Conservation (phyloP, 768 basidiomycete species). For the Tubosaeta sp. region DNA sequence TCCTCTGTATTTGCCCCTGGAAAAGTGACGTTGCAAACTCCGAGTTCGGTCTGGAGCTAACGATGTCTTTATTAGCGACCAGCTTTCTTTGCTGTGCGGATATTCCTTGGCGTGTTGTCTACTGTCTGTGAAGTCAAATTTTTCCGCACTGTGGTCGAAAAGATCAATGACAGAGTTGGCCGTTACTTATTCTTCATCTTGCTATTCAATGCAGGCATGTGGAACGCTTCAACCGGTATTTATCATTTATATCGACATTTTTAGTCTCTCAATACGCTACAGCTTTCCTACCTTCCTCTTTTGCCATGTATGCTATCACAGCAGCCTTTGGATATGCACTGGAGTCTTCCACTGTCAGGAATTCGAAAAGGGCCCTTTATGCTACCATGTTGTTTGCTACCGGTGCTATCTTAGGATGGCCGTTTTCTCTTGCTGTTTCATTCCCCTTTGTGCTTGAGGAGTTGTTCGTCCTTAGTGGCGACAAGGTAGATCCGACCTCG, state of each 20-base stretch:
- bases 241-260: neutral
- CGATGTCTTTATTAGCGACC: conserved; percentile 52
- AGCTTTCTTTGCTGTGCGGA: conserved; percentile 85
- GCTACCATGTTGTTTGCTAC: conserved; percentile 71
- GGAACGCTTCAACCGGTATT: conserved; percentile 81
- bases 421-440: conserved; percentile 84
- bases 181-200: conserved; percentile 91
- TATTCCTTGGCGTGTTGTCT: conserved; percentile 69
- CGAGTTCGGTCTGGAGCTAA: conserved; percentile 7
- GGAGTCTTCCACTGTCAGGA: conserved; percentile 49
- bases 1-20: conserved; percentile 55
- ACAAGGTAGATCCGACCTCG: conserved; percentile 48
- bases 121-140: conserved; percentile 76
- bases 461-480: conserved; percentile 71
- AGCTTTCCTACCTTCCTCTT: conserved; percentile 95
- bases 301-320: conserved; percentile 86
- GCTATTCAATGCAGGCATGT: conserved; percentile 88
- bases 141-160: conserved; percentile 75
- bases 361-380: conserved; percentile 53
- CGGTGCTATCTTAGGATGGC: conserved; percentile 93
- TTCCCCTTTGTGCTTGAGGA: conserved; percentile 91
- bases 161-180: conserved; percentile 84
- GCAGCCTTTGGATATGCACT: conserved; percentile 73
- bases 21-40: conserved; percentile 53
- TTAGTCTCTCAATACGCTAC: conserved; percentile 12